phyloP scores from a whole-genome alignment of 2,329 filamentous ascomycete genomes.

The Colletotrichum falcatum region DNA sequence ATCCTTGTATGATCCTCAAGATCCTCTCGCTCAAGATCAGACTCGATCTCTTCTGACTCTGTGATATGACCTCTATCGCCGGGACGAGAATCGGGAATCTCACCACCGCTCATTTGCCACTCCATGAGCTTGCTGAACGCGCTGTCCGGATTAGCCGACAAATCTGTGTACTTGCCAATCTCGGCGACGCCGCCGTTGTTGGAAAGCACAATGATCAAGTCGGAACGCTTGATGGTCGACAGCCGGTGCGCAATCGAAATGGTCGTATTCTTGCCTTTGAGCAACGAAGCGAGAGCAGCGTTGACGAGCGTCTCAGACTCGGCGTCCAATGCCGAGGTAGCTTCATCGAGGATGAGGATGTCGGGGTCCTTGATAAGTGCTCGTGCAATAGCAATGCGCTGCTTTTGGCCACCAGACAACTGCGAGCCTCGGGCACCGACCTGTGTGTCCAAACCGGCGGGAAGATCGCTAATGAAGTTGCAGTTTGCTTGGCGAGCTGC shows the following conservation, averaged over 20 bases:
- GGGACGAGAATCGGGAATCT: constrained; percentile 57
- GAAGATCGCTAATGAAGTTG: constrained; percentile 95
- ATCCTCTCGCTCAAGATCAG: constrained; percentile 57
- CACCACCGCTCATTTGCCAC: constrained; percentile 95
- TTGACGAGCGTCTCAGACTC: constrained; percentile 98
- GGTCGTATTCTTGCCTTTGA: constrained; percentile 91
- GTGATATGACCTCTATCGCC: constrained; percentile 57
- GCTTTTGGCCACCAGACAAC: constrained; percentile 95
- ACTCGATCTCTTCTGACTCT: constrained; percentile 65
- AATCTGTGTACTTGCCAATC: constrained; percentile 83
- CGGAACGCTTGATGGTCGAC: constrained; percentile 95
- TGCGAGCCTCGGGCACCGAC: constrained; percentile 94
- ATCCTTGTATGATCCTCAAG: constrained; percentile 43
- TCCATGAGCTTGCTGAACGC: constrained; percentile 98
- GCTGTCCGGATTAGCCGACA: constrained; percentile 79
- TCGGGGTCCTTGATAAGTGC: constrained; percentile 96
- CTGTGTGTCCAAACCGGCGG: constrained; percentile 92
- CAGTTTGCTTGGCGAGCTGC: constrained; percentile 95
- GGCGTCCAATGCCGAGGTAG: constrained; percentile 94
- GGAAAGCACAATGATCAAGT: constrained; percentile 92
- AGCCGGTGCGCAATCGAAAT: constrained; percentile 97
- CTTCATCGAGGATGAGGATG: constrained; percentile 96
- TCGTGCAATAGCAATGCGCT: constrained; percentile 95
- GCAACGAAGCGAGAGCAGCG: constrained; percentile 82
- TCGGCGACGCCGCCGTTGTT: constrained; percentile 91